A percentile compares a stretch with the other conserved stretches of the same genome.
These are phyloP conservation scores for Madurella mycetomatis DNA, from an alignment of 2,329 filamentous ascomycete genomes.

Conservation along the genomic window DNA sequence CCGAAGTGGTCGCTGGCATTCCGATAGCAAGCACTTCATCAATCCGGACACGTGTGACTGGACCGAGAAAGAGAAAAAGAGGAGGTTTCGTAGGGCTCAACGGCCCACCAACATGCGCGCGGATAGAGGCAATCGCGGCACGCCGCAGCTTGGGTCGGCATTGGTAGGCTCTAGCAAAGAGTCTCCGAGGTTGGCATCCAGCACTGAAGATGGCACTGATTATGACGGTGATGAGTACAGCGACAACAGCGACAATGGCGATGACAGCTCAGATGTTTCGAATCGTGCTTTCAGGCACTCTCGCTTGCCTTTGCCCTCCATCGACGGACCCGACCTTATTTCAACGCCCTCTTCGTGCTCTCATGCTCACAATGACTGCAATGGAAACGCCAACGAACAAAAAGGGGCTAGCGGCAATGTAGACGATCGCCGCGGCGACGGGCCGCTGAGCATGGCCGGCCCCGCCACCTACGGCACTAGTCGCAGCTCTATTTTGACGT, in stretches of 20 bases:
- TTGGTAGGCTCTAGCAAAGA: background rate
- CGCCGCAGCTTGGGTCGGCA: background rate
- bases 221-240: background rate
- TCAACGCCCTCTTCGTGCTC: no score
- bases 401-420: background rate
- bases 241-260: background rate
- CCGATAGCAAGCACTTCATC: constrained; percentile 15
- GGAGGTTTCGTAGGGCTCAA: no score
- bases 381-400: background rate
- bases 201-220: background rate
- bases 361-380: background rate
- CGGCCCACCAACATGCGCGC: background rate
- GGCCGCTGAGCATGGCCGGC: background rate
- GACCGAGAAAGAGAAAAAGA: background rate
- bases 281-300: background rate
- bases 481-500: background rate
- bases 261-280: background rate
- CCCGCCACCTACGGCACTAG: background rate
- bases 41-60: constrained; percentile 18
- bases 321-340: no score
- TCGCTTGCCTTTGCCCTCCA: background rate
- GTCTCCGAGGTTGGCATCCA: background rate
- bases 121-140: background rate
- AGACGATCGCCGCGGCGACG: background rate
- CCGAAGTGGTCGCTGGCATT: constrained; percentile 1